Percentiles rank a stretch among this genome's conserved stretches.
Conservation (phyloP, 2,329 filamentous ascomycete species). For the Ophiocordyceps robertsii region DNA sequence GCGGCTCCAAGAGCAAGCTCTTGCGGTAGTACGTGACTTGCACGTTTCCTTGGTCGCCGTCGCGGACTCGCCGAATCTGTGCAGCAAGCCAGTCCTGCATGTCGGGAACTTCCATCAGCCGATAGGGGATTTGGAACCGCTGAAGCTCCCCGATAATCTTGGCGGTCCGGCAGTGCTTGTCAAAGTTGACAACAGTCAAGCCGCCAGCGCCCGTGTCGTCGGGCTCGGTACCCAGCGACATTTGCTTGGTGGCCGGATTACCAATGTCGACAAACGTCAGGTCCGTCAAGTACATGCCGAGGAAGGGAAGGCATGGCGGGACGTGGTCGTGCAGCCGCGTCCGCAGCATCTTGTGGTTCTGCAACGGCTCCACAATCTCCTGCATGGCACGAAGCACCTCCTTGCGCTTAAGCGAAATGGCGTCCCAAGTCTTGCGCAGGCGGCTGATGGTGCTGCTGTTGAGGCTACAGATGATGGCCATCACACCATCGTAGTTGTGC, state of each 20-base stretch:
- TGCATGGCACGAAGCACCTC: slow-evolving; percentile 66
- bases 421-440: slow-evolving; percentile 83
- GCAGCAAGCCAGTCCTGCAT: slow-evolving; percentile 86
- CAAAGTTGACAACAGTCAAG: slow-evolving; percentile 85
- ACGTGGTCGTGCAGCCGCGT: slow-evolving; percentile 73
- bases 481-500: slow-evolving; percentile 90
- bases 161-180: slow-evolving; percentile 89
- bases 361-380: slow-evolving; percentile 73
- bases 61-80: slow-evolving; percentile 65
- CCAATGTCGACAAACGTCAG: slow-evolving; percentile 92
- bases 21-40: slow-evolving; percentile 62
- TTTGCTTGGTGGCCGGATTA: slow-evolving; percentile 72
- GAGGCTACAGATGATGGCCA: slow-evolving; percentile 91
- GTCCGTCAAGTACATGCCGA: slow-evolving; percentile 93
- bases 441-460: slow-evolving; percentile 86
- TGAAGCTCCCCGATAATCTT: slow-evolving; percentile 94
- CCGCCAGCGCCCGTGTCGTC: slow-evolving; percentile 51
- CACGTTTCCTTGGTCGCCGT: slow-evolving; percentile 39
- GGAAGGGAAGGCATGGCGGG: slow-evolving; percentile 85
- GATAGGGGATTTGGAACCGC: slow-evolving; percentile 89
- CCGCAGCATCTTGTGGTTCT: slow-evolving; percentile 82
- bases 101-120: slow-evolving; percentile 68
- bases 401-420: slow-evolving; percentile 72
- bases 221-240: slow-evolving; percentile 34
- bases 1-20: slow-evolving; percentile 70